A percentile compares a stretch with the other conserved stretches of the same genome.
Evolutionary conservation across 2,329 filamentous ascomycete species (phyloP).

Genomic region (Fusarium coicis): DNA sequence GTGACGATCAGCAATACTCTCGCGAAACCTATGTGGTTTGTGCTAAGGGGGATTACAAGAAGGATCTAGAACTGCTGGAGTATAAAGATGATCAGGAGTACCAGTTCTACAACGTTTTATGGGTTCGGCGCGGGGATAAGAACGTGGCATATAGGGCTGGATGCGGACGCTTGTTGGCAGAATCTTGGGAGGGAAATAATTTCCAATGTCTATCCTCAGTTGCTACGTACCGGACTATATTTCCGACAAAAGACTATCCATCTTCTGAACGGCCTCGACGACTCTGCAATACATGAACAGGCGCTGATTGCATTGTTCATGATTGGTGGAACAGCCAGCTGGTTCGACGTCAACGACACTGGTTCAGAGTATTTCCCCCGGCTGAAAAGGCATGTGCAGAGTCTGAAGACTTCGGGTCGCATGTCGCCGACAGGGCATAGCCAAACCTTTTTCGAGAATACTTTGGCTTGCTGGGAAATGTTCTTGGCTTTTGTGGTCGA

Average conservation of each 20-base stretch:
- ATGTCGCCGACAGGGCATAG: fast-evolving
- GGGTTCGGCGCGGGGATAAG: background rate
- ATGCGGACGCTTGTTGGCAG: background rate
- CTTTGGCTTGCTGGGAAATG: background rate
- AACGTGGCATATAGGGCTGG: background rate
- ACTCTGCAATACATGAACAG: background rate
- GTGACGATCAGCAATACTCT: no score
- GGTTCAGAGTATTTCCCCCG: background rate
- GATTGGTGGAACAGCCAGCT: background rate
- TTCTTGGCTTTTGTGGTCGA: background rate
- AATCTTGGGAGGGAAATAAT: background rate
- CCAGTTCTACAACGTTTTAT: background rate
- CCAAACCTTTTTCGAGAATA: background rate
- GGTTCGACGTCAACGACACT: background rate
- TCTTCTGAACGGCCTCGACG: background rate
- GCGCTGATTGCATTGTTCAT: fast-evolving
- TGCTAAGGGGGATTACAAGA: fast-evolving
- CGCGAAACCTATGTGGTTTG: no score
- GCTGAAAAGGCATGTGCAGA: background rate
- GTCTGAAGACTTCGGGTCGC: background rate
- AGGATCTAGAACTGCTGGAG: fast-evolving
- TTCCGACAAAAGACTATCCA: background rate
- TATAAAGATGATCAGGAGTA: background rate
- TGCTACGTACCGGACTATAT: background rate
- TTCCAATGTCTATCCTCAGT: background rate